Percentiles rank a stretch among this genome's conserved stretches.
phyloP scores from a whole-genome alignment of 331 rosid genomes.

The Telfairia occidentalis region DNA sequence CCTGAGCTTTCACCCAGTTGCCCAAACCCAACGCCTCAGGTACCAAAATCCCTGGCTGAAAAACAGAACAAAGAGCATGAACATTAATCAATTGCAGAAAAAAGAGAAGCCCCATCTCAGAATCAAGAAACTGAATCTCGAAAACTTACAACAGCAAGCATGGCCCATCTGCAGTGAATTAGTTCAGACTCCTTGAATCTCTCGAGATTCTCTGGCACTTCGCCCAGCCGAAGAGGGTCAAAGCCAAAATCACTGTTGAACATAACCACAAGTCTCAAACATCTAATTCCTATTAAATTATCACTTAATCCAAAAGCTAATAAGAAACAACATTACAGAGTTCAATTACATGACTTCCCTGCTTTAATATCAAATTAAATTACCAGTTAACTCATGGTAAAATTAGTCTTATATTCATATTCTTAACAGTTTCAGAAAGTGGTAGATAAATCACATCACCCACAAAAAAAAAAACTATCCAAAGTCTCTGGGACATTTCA shows the following conservation, averaged over 20 bases:
- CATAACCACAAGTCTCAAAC: not conserved
- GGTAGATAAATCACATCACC: not conserved
- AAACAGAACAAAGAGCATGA: not conserved
- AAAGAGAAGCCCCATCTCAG: not conserved
- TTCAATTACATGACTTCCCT: no score
- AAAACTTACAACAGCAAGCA: slow-evolving; percentile 93
- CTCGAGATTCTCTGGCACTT: slow-evolving; percentile 94
- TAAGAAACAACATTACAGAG: no score
- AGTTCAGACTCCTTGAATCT: slow-evolving; percentile 96
- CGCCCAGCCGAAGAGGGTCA: slow-evolving; percentile 91
- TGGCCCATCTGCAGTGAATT: slow-evolving; percentile 99
- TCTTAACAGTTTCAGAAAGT: not conserved
- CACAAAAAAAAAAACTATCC: not conserved
- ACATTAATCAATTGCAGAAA: not conserved
- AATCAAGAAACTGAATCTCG: not conserved
- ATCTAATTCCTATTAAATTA: not conserved
- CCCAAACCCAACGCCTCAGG: slow-evolving; percentile 97
- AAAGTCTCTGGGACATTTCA: not conserved
- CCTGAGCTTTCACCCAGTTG: slow-evolving; percentile 95
- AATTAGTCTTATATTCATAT: not conserved
- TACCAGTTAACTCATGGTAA: no score
- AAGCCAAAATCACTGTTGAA: slow-evolving; percentile 87
- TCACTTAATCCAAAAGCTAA: no score
- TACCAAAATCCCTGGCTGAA: slow-evolving; percentile 86
- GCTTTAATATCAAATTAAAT: no score